Evolutionary conservation across 140 eudicot genomes (phyloP).

Genomic region (Stevia rebaudiana): DNA sequence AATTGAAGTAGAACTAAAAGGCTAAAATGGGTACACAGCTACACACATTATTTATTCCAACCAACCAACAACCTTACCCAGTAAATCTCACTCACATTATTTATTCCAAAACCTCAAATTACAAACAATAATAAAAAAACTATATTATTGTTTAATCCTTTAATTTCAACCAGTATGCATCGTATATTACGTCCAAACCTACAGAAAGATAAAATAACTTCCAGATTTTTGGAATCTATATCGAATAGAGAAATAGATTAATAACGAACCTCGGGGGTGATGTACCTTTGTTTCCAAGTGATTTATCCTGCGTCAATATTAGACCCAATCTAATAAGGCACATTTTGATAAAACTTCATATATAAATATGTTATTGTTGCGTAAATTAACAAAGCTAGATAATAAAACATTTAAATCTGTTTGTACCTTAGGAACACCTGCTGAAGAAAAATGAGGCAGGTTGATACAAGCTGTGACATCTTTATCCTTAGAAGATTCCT

Average conservation of each 20-base stretch:
- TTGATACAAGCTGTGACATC: conserved; percentile 33
- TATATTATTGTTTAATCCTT: not conserved
- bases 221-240: not conserved
- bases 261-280: conserved; percentile 41
- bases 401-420: not conserved
- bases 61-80: too few relatives aligned
- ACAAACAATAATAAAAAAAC: not conserved
- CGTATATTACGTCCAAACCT: not conserved
- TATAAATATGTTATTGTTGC: not conserved
- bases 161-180: not conserved
- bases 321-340: conserved; percentile 17
- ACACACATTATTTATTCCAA: not conserved
- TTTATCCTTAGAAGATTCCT: conserved; percentile 28
- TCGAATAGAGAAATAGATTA: not conserved
- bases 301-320: conserved; percentile 36
- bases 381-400: not conserved
- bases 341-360: not conserved
- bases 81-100: not conserved
- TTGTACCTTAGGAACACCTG: conserved; percentile 69
- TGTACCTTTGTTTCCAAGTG: conserved; percentile 24
- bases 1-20: not conserved
- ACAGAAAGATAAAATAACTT: not conserved
- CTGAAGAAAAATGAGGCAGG: conserved; percentile 81
- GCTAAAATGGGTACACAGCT: not conserved
- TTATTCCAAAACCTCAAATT: not conserved